Evolutionary conservation across 129 eudicot genomes (phyloP), one percentile per base, ranked within the genome.

Genomic region (Helianthus annuus): DNA sequence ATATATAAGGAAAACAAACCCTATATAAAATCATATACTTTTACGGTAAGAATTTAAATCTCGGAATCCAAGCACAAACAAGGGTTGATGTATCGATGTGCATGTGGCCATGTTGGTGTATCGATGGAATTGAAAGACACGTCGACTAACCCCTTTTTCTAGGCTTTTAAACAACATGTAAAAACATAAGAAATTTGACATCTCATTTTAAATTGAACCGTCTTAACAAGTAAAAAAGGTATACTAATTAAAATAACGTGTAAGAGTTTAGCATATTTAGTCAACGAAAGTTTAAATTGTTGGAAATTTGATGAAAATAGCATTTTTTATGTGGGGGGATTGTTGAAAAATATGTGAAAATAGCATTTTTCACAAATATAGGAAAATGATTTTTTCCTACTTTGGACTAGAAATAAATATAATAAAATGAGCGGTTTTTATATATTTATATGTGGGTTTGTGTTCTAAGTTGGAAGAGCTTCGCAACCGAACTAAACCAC

Each of bases 81-180:
- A 40, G 79, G 79, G 73, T 66, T 75, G 73, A 66, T 66, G 73
- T 42, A 75, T 75, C 73, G 51, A 75, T 75, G 68, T 75, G 79
- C 79, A 75, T 66, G 79, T 75, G 79, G 73, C 60, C 73, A 75
- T 75, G 79, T 55, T 75, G 51, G 73, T 66, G 67, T 48, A 75
- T 75, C 73, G 73, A 66, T 75, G 73, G 73, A 75, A 66, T 58
- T 63, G 46, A 75, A 66, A 66, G 64, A 75, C 73, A 75, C 73
- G 79, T 75, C 73, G 65, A 27, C 59, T 66, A 48, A 75, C 48
- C 79, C 48, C 48, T 45, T 75, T 45, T 75, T 65, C 55, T 39
- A 53, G 54, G 64, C 54, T 36, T 64, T 64, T 39, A 39, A 51
- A 24, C 45, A 74, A 3, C 34, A 7, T 56, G 19, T 9, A 55